Evolutionary conservation across 192 early-diverging fungal species (phyloP).

Genomic region (Coemansia sp.): DNA sequence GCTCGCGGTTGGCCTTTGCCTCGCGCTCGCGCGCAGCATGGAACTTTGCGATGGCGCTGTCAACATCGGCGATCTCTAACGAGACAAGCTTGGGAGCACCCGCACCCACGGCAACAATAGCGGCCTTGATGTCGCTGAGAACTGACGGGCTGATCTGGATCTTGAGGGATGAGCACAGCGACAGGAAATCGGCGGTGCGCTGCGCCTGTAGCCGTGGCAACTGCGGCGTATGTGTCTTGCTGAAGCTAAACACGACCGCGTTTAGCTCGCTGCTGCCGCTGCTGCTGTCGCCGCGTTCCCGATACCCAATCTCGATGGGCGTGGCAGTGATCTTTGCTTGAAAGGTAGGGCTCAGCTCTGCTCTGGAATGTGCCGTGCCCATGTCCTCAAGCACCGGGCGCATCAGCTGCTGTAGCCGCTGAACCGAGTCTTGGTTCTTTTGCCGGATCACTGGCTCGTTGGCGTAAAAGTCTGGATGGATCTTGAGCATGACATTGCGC

Average conservation of each 20-base stretch:
- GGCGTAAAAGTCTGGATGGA: constrained; percentile 49
- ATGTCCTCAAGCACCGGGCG: constrained; percentile 17
- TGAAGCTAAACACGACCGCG: constrained; percentile 29
- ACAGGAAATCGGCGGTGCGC: constrained; percentile 35
- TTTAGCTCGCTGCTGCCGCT: neutral
- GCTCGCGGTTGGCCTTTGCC: constrained; percentile 2
- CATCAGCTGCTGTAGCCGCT: constrained; percentile 45
- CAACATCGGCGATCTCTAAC: neutral
- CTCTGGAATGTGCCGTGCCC: neutral
- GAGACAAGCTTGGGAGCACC: neutral
- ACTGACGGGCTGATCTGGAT: neutral
- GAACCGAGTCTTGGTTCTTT: constrained; percentile 39
- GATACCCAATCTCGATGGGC: constrained; percentile 13
- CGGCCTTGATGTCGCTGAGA: constrained; percentile 16
- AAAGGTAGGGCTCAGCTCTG: neutral
- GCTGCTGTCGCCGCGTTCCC: neutral
- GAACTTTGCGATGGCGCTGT: constrained; percentile 41
- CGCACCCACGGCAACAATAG: neutral
- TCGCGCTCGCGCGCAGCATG: neutral
- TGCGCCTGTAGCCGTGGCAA: constrained; percentile 24
- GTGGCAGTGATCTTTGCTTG: neutral
- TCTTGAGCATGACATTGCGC: constrained; percentile 39
- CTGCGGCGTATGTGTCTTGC: neutral
- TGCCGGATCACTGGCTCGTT: constrained; percentile 35
- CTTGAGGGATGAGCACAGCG: constrained; percentile 23